A percentile compares a stretch with the other conserved stretches of the same genome.
Evolutionary conservation across 495 filamentous ascomycete species (phyloP).

Genomic region (Penicillium silybi): DNA sequence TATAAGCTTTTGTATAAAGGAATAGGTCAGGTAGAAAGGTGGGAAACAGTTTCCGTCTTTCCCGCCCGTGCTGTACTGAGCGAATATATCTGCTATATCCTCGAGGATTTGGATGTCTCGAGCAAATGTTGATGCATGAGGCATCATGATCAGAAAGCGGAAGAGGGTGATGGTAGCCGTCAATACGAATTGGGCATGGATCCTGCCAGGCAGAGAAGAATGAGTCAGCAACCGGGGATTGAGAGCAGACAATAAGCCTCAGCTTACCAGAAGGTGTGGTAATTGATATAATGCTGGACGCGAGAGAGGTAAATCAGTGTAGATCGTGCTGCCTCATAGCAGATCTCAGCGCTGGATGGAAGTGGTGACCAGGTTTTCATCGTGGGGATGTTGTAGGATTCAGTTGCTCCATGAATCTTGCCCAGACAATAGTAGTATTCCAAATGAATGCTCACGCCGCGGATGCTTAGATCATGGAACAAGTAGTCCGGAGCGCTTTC

Average conservation of each 20-base stretch:
- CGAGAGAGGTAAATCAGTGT: slow-evolving; percentile 23
- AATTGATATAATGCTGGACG: slow-evolving; percentile 18
- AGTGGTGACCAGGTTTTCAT: slow-evolving; percentile 8
- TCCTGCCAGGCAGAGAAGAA: slow-evolving; percentile 6
- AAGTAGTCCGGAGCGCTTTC: slow-evolving; percentile 17
- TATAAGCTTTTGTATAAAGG: slow-evolving; percentile 15
- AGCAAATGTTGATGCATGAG: slow-evolving; percentile 8
- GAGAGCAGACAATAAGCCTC: background rate
- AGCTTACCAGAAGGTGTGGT: slow-evolving; percentile 25
- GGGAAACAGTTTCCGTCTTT: slow-evolving; percentile 12
- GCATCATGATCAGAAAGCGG: slow-evolving; percentile 16
- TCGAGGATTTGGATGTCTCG: slow-evolving; percentile 19
- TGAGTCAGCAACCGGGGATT: background rate
- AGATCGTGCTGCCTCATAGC: slow-evolving; percentile 21
- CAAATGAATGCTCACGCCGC: slow-evolving; percentile 25
- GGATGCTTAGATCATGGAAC: slow-evolving; percentile 28
- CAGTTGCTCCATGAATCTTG: slow-evolving; percentile 25
- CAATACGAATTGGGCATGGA: slow-evolving; percentile 25
- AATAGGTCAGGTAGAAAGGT: slow-evolving; percentile 17
- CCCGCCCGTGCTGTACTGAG: background rate
- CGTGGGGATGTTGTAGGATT: background rate
- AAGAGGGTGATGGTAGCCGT: slow-evolving; percentile 21
- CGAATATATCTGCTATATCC: slow-evolving; percentile 6
- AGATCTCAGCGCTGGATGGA: slow-evolving; percentile 23
- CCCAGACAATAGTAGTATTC: slow-evolving; percentile 29